Evolutionary conservation across 305 asterid genomes (phyloP).

Genomic region (Lippia alba): DNA sequence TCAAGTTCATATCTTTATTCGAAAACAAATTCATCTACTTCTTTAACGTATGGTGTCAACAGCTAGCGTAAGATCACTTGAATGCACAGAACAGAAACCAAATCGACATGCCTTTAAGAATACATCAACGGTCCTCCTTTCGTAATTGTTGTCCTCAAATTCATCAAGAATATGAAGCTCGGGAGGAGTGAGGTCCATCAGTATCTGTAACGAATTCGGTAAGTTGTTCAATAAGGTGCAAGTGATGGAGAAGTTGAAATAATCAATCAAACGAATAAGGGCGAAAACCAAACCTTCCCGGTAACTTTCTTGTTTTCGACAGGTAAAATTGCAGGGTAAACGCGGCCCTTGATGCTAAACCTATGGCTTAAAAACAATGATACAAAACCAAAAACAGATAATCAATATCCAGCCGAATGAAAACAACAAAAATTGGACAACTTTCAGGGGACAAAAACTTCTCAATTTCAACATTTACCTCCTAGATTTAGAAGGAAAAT

Average conservation of each 20-base stretch:
- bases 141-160: constrained; percentile 87
- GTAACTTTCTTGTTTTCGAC: constrained; percentile 60
- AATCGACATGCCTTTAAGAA: constrained; percentile 51
- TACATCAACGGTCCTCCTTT: constrained; percentile 64
- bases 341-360: constrained; percentile 86
- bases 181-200: constrained; percentile 65
- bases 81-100: constrained; percentile 4
- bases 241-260: background rate
- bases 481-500: background rate
- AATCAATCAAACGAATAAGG: background rate
- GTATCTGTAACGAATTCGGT: constrained; percentile 53
- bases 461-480: background rate
- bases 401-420: background rate
- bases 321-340: constrained; percentile 91
- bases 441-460: background rate
- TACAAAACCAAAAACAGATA: background rate
- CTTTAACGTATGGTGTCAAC: background rate
- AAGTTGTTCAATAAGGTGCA: background rate
- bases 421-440: background rate
- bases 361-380: constrained; percentile 63
- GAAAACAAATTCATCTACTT: background rate
- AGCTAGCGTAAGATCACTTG: background rate
- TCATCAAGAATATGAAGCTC: constrained; percentile 77
- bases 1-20: background rate
- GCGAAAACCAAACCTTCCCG: constrained; percentile 64